Evolutionary conservation across 805 yeast species (phyloP), one percentile per base, ranked within the genome.

Genomic region (Kuraishia capsulata): DNA sequence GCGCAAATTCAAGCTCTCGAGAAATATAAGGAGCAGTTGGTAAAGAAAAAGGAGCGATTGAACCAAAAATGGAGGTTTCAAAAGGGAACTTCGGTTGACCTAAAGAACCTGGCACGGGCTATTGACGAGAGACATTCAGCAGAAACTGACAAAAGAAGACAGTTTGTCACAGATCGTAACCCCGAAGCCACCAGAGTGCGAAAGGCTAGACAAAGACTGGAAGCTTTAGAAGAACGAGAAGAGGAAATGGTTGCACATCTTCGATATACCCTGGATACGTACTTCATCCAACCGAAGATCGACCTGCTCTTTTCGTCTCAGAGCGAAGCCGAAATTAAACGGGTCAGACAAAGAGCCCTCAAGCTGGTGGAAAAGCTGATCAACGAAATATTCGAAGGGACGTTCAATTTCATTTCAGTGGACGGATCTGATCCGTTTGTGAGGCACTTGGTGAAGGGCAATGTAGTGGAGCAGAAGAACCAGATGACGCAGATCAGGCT

Each of bases 361-460:
- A 50, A 50, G 24, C 39, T 60, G 13, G 33, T 60, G 16, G 62
- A 61, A 39, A 44, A 49, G 2, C 41, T 61, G 20, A 43, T 61
- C 16, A 61, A 60, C 40, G 52, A 59, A 28, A 41, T 56, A 9
- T 44, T 54, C 10, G 39, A 42, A 2, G 45, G 35, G 14, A 35
- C 5, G 17, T 41, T 30, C n/a, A 42, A 45, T 19, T 50, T 44
- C 26, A 35, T 53, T 2, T 48, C 49, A n/a, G 45, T 59, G n/a
- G 49, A 51, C n/a, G 49, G 49, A 28, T 59, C 56, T 38, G 65
- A 60, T 39, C 57, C 58, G 9, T 37, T 61, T 13, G 46, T 60
- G n/a, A 39, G 64, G 28, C 59, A 56, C 39, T 37, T 61, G 4
- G 39, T 61, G 10, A 28, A 38, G 14, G 44, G 35, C 46, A 33